Base-by-base conservation (phyloP, 2,329 filamentous ascomycete species). In the Epichloe baconii region DNA sequence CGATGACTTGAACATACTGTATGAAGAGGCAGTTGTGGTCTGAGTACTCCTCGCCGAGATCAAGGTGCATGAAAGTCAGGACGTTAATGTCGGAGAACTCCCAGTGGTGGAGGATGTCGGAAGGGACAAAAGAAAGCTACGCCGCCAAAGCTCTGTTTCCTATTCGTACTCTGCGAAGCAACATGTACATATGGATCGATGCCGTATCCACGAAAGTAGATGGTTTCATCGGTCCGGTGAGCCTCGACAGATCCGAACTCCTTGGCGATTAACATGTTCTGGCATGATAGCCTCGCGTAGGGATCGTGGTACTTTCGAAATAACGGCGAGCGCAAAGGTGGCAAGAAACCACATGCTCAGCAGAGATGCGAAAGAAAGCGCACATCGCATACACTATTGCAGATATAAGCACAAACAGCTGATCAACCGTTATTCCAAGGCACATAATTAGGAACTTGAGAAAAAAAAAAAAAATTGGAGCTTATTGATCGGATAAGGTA, bases 261-360 rank as follows among this genome's bases (percentile, higher is more conserved):
- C 11, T 21, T 21, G 15, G 26, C 23, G 21, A 51, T 51, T 10
- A 47, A n/a, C 37, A 47, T 51, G 31, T 10, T 47, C 36, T 3
- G 49, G 49, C 49, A 47, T 47, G 35, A 51, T 51, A 26, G 49
- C 36, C 37, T 51, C 49, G 36, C 49, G 44, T n/a, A 51, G 15
- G 35, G 17, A 31, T 47, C 49, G 38, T 19, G 49, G 49, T 10
- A 51, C 23, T 37, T 35, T 47, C 10, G 44, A 34, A 31, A 47
- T 21, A 21, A 51, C 14, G 15, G 31, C 21, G 14, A 45, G 12
- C 31, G 43, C 23, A 35, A 45, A 45, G 40, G 19, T 12, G 2
- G 10, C n/a, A 12, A 42, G n/a, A 19, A 42, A 21, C 40, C n/a
- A 23, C 40, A 42, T 42, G 40, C 14, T 42, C 19, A 42, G 26